These are phyloP conservation scores for Rhododendron molle DNA, from an alignment of 148 eudicot genomes.

Conservation along the genomic window DNA sequence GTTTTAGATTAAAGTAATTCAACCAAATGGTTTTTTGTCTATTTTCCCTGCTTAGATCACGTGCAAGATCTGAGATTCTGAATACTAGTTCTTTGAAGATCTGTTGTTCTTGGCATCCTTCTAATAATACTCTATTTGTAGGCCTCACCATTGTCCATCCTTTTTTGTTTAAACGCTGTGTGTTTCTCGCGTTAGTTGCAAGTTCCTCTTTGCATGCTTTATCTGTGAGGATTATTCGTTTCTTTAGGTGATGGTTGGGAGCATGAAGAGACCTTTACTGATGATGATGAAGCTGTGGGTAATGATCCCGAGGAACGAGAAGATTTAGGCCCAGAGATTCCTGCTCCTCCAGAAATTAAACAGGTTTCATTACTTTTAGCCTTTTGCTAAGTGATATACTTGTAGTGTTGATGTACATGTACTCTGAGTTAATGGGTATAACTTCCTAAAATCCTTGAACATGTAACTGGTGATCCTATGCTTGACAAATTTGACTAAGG, in stretches of 20 bases:
- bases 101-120: not conserved
- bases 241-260: conserved; percentile 96
- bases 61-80: not conserved
- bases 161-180: not conserved
- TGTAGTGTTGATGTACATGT: not conserved
- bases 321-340: conserved; percentile 91
- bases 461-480: not conserved
- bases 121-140: not conserved
- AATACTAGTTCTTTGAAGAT: not conserved
- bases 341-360: conserved; percentile 97
- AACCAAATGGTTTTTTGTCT: not conserved
- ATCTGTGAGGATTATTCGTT: not conserved
- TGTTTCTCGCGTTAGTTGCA: not conserved
- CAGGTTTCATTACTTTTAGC: conserved; percentile 39
- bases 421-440: not conserved
- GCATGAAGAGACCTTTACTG: conserved; percentile 95
- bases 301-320: conserved; percentile 89
- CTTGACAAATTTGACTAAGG: not conserved
- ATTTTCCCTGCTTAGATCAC: not conserved
- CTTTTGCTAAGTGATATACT: not conserved
- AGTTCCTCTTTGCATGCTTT: not conserved
- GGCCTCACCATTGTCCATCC: not conserved
- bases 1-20: not conserved
- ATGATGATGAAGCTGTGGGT: conserved; percentile 92
- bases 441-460: not conserved